These are phyloP conservation scores for Drechslerella coelobrocha DNA, from an alignment of 2,329 filamentous ascomycete species.

Conservation along the genomic window DNA sequence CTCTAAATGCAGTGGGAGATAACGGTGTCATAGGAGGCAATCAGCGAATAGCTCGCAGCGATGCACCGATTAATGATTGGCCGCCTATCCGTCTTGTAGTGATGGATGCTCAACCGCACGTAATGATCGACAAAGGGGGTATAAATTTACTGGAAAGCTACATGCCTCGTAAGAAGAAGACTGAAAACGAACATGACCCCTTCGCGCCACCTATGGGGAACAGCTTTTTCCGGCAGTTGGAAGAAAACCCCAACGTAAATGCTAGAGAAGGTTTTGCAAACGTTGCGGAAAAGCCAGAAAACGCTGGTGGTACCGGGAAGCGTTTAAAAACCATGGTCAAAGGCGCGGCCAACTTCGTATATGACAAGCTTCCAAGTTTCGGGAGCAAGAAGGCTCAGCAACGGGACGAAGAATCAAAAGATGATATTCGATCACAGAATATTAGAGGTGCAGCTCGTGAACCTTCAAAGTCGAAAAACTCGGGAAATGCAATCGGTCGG, in stretches of 20 bases:
- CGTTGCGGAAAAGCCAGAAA: no score
- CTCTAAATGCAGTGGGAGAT: conserved; percentile 16
- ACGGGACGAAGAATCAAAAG: conserved; percentile 22
- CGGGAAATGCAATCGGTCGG: conserved; percentile 7
- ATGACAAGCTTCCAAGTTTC: not conserved
- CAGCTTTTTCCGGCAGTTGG: no score
- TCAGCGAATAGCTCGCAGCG: conserved; percentile 31
- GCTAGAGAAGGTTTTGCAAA: no score
- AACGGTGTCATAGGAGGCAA: conserved; percentile 16
- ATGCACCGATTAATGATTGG: conserved; percentile 16
- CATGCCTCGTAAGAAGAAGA: no score
- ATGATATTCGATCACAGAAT: not conserved
- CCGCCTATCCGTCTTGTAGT: conserved; percentile 35
- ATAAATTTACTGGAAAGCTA: no score
- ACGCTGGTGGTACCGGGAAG: not conserved
- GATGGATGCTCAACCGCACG: not conserved
- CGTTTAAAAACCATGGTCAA: not conserved
- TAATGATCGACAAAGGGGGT: not conserved
- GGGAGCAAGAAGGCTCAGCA: not conserved
- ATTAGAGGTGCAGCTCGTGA: not conserved
- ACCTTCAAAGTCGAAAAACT: conserved; percentile 9
- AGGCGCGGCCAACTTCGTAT: not conserved
- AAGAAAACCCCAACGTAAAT: no score
- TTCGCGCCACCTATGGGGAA: no score
- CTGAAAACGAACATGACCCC: no score